Evolutionary conservation across 805 yeast species (phyloP).

Genomic region (Hanseniaspora clermontiae): DNA sequence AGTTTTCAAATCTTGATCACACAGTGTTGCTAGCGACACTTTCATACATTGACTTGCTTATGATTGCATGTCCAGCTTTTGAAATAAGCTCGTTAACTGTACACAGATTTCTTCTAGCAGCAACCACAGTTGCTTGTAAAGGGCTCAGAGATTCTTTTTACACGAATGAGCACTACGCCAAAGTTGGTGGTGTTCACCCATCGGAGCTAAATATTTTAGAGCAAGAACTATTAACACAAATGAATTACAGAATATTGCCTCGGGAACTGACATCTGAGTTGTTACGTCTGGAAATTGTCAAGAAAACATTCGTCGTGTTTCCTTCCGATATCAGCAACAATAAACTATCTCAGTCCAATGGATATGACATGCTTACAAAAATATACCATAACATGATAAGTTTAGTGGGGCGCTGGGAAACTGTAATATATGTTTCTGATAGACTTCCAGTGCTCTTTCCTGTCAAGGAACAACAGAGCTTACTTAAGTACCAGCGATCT

Average conservation of each 20-base stretch:
- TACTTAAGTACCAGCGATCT: neutral
- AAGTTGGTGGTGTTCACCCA: conserved; percentile 84
- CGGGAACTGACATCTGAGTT: conserved; percentile 31
- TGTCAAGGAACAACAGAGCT: conserved; percentile 3
- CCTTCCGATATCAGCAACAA: neutral
- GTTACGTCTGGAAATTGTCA: conserved; percentile 26
- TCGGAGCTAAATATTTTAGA: conserved; percentile 77
- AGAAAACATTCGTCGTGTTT: conserved; percentile 11
- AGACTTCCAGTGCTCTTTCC: conserved; percentile 10
- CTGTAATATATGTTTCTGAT: conserved; percentile 16
- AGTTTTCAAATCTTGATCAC: conserved; percentile 74
- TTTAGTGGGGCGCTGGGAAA: conserved; percentile 33
- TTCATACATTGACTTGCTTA: conserved; percentile 79
- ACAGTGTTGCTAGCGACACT: conserved; percentile 70
- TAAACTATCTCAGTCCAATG: conserved; percentile 19
- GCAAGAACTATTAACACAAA: conserved; percentile 69
- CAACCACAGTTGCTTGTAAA: conserved; percentile 81
- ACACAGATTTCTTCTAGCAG: conserved; percentile 79
- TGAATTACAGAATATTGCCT: conserved; percentile 67
- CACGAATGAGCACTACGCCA: conserved; percentile 86
- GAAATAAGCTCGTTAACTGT: conserved; percentile 84
- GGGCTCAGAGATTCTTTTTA: conserved; percentile 89
- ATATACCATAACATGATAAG: conserved; percentile 40
- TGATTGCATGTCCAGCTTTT: conserved; percentile 65
- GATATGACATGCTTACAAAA: conserved; percentile 34